Evolutionary conservation across 148 eudicot species (phyloP).

Genomic region (Vaccinium darrowii): DNA sequence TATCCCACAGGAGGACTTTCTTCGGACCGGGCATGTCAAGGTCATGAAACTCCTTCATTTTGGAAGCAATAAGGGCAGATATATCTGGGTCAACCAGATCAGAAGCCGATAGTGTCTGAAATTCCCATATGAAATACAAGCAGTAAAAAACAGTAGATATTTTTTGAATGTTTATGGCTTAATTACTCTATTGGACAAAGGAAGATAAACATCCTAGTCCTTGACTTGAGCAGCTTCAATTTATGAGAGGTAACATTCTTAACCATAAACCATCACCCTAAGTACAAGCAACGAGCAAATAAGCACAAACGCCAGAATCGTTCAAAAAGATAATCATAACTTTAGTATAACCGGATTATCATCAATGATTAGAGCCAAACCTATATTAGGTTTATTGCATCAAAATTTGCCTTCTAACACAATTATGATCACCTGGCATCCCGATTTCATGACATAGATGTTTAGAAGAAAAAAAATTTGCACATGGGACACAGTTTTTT

Average conservation of each 20-base stretch:
- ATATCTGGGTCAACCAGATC: constrained; percentile 79
- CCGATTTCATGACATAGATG: not conserved
- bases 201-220: not conserved
- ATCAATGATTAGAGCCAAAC: not conserved
- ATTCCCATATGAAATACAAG: constrained; percentile 8
- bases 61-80: constrained; percentile 76
- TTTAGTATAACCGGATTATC: not conserved
- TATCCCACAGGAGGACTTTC: constrained; percentile 60
- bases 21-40: constrained; percentile 88
- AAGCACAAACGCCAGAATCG: not conserved
- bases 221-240: constrained; percentile 4
- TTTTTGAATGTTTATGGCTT: not conserved
- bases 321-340: not conserved
- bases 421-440: not conserved
- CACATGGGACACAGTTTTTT: too few relatives aligned
- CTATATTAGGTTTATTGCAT: not conserved
- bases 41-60: constrained; percentile 79
- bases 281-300: constrained; percentile 7
- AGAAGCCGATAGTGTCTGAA: constrained; percentile 79
- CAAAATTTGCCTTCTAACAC: not conserved
- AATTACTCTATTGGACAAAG: not conserved
- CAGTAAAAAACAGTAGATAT: not conserved
- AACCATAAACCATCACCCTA: not conserved
- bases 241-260: not conserved
- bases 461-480: not conserved